Conservation (phyloP, 176 grass and related monocot genomes). For the Cocos nucifera region DNA sequence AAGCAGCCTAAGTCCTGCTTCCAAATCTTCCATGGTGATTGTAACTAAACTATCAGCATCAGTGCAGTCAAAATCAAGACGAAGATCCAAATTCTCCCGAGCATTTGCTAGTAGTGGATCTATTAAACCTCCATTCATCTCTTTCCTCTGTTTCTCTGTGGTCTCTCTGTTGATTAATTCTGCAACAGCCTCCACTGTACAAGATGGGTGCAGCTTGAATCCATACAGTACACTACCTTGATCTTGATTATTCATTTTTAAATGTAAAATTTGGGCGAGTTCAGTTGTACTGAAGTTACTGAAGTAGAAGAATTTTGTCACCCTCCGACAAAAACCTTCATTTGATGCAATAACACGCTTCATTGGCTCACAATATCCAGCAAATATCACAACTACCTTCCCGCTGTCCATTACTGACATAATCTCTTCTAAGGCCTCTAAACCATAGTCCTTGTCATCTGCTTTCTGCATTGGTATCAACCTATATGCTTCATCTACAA, state of each 20-base stretch:
- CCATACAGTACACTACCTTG: constrained; percentile 56
- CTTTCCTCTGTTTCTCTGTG: constrained; percentile 45
- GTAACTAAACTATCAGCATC: constrained; percentile 55
- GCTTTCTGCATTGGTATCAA: constrained; percentile 83
- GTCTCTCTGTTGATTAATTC: constrained; percentile 53
- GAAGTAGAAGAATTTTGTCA: constrained; percentile 82
- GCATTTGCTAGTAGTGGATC: constrained; percentile 67
- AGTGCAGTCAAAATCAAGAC: constrained; percentile 69
- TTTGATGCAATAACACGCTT: constrained; percentile 83
- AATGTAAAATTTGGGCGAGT: constrained; percentile 71
- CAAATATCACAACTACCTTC: constrained; percentile 84
- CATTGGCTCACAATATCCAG: constrained; percentile 88
- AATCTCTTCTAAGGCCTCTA: constrained; percentile 97
- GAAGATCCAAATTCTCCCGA: constrained; percentile 71
- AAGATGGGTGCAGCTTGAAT: constrained; percentile 66
- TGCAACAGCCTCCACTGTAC: constrained; percentile 38
- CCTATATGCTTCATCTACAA: constrained; percentile 97
- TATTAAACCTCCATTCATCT: constrained; percentile 87
- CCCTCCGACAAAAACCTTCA: constrained; percentile 83
- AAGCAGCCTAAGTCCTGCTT: constrained; percentile 67
- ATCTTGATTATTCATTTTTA: constrained; percentile 52
- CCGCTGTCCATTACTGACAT: constrained; percentile 96
- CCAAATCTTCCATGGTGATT: constrained; percentile 67
- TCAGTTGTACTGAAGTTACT: constrained; percentile 70
- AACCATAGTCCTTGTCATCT: constrained; percentile 91